These are phyloP conservation scores for Scleroderma citrinum DNA, from an alignment of 768 basidiomycete species.

Conservation along the genomic window DNA sequence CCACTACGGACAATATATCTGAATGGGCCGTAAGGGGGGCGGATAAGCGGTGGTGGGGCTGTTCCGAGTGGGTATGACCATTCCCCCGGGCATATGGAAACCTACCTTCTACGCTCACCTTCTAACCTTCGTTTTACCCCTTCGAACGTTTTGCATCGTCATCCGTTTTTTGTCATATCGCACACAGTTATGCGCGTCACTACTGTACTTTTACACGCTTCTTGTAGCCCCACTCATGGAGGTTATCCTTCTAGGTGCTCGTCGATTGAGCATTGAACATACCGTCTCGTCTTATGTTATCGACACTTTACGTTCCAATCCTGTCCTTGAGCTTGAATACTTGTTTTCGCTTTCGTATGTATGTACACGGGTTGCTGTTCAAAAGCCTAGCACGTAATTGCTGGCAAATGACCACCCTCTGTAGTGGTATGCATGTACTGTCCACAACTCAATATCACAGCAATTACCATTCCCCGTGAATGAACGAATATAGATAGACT, in stretches of 20 bases:
- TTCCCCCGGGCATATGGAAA: neutral
- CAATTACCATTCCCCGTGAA: no score
- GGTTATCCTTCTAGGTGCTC: neutral
- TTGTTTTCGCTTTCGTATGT: no score
- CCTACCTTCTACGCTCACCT: neutral
- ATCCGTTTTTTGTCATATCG: neutral
- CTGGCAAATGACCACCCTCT: no score
- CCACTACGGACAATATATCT: conserved; percentile 56
- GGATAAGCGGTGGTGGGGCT: conserved; percentile 70
- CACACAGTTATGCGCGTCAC: neutral
- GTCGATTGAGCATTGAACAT: neutral
- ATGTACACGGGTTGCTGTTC: no score
- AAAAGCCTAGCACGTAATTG: no score
- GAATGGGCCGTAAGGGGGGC: conserved; percentile 74
- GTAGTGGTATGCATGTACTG: no score
- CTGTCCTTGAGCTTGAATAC: no score
- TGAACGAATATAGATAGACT: no score
- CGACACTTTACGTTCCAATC: neutral
- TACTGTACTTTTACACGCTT: neutral
- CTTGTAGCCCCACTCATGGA: neutral
- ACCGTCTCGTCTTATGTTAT: neutral
- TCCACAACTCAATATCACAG: no score
- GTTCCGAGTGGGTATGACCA: conserved; percentile 37
- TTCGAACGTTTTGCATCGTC: neutral
- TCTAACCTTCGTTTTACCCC: neutral